Evolutionary conservation across 208 protist genomes (phyloP).

Genomic region (Leishmania amazonensis): DNA sequence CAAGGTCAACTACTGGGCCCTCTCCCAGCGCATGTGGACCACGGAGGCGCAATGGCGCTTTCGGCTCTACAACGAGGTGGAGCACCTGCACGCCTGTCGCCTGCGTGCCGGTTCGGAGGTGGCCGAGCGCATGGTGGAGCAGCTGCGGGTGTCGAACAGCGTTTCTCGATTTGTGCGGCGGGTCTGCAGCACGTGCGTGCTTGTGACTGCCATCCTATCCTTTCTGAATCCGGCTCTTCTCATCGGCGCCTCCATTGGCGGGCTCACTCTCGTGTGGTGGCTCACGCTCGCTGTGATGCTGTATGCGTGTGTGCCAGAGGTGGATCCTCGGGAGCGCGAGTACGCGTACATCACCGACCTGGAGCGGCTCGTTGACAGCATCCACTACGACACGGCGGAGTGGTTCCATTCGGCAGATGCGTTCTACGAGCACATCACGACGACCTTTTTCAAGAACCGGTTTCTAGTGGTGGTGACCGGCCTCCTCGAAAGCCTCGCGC

Average conservation of each 20-base stretch:
- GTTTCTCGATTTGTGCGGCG: slow-evolving; percentile 57
- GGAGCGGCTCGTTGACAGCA: slow-evolving; percentile 38
- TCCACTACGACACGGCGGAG: slow-evolving; percentile 55
- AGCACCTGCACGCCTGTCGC: slow-evolving; percentile 62
- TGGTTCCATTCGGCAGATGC: slow-evolving; percentile 70
- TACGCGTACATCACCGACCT: slow-evolving; percentile 71
- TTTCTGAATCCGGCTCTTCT: slow-evolving; percentile 78
- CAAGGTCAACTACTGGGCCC: slow-evolving; percentile 54
- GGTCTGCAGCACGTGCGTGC: slow-evolving; percentile 52
- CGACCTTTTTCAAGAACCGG: slow-evolving; percentile 58
- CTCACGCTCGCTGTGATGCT: slow-evolving; percentile 62
- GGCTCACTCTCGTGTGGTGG: slow-evolving; percentile 77
- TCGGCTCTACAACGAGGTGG: slow-evolving; percentile 86
- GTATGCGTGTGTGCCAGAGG: slow-evolving; percentile 50
- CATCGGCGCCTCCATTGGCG: slow-evolving; percentile 52
- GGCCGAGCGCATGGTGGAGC: slow-evolving; percentile 54
- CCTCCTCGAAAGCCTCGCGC: slow-evolving; percentile 43
- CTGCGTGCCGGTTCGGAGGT: slow-evolving; percentile 48
- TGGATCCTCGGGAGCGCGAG: slow-evolving; percentile 58
- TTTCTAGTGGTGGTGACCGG: slow-evolving; percentile 43
- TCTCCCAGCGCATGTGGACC: slow-evolving; percentile 68
- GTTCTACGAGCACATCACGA: slow-evolving; percentile 57
- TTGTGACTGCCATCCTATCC: slow-evolving; percentile 53
- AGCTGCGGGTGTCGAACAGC: slow-evolving; percentile 53
- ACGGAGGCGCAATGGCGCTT: slow-evolving; percentile 63